Percentiles rank a stretch among this genome's conserved stretches.
These are phyloP conservation scores for Curvularia sp. DNA, from an alignment of 2,329 filamentous ascomycete genomes.

Conservation along the genomic window DNA sequence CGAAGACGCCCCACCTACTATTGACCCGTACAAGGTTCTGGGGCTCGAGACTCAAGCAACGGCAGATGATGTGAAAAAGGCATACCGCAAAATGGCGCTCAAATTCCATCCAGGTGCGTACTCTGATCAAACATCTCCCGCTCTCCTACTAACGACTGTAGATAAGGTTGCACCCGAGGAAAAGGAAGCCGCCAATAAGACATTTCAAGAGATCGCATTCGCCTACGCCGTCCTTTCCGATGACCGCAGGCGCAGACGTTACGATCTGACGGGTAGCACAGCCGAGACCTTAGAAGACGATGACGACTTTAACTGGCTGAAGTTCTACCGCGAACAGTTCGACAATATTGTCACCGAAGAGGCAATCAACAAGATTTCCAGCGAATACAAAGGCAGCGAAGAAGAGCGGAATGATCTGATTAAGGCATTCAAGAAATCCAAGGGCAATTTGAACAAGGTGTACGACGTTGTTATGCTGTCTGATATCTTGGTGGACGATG, in stretches of 20 bases:
- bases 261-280: conserved; percentile 89
- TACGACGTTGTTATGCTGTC: conserved; percentile 89
- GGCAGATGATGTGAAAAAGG: conserved; percentile 80
- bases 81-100: conserved; percentile 89
- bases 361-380: conserved; percentile 76
- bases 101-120: conserved; percentile 73
- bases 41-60: conserved; percentile 74
- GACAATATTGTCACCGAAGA: conserved; percentile 75
- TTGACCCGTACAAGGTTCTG: conserved; percentile 81
- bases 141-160: conserved; percentile 42
- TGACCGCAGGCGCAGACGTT: conserved; percentile 77
- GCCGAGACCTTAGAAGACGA: conserved; percentile 77
- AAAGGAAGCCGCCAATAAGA: conserved; percentile 75
- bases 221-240: conserved; percentile 94
- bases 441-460: conserved; percentile 78
- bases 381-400: conserved; percentile 81
- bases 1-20: conserved; percentile 67
- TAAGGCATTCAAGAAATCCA: conserved; percentile 71
- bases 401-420: conserved; percentile 84
- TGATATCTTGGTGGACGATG: conserved; percentile 82
- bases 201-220: conserved; percentile 90
- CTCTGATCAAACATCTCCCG: conserved; percentile 17
- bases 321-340: conserved; percentile 87
- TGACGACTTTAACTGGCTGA: conserved; percentile 83
- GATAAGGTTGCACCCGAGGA: conserved; percentile 77